Conservation (phyloP, 805 yeast genomes). For the Pichia cabralensis region DNA sequence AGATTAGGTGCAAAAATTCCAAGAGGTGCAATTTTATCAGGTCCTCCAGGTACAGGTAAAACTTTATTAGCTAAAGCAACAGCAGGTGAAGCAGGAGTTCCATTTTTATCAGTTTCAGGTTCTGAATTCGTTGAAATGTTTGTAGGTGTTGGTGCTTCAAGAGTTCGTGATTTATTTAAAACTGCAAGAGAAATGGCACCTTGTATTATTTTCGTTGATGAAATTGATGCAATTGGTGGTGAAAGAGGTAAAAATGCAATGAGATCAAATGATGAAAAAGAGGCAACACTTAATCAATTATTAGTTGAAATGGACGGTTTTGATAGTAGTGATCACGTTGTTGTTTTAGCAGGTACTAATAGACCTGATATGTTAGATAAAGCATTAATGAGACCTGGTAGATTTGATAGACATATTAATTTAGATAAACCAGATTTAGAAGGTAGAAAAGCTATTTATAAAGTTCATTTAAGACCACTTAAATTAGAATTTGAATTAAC, state of each 20-base stretch:
- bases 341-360: slow-evolving; percentile 91
- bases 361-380: slow-evolving; percentile 85
- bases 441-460: slow-evolving; percentile 80
- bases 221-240: slow-evolving; percentile 93
- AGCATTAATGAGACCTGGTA: slow-evolving; percentile 87
- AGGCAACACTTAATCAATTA: slow-evolving; percentile 83
- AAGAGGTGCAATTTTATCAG: slow-evolving; percentile 87
- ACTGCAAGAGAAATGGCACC: slow-evolving; percentile 89
- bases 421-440: slow-evolving; percentile 83
- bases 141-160: slow-evolving; percentile 92
- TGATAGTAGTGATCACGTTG: slow-evolving; percentile 78
- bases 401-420: slow-evolving; percentile 84
- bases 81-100: slow-evolving; percentile 95
- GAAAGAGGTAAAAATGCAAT: slow-evolving; percentile 63
- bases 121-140: slow-evolving; percentile 97
- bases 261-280: slow-evolving; percentile 88
- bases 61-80: slow-evolving; percentile 89
- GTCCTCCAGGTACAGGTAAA: slow-evolving; percentile 98
- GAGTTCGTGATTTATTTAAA: slow-evolving; percentile 87
- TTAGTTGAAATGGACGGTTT: slow-evolving; percentile 96
- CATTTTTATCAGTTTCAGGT: slow-evolving; percentile 84
- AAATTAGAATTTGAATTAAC: slow-evolving; percentile 37
- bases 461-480: slow-evolving; percentile 64
- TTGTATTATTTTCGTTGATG: slow-evolving; percentile 84
- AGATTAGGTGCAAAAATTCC: slow-evolving; percentile 89